Evolutionary conservation across 345 rosid species (phyloP).

Genomic region (Arabidopsis suecica): DNA sequence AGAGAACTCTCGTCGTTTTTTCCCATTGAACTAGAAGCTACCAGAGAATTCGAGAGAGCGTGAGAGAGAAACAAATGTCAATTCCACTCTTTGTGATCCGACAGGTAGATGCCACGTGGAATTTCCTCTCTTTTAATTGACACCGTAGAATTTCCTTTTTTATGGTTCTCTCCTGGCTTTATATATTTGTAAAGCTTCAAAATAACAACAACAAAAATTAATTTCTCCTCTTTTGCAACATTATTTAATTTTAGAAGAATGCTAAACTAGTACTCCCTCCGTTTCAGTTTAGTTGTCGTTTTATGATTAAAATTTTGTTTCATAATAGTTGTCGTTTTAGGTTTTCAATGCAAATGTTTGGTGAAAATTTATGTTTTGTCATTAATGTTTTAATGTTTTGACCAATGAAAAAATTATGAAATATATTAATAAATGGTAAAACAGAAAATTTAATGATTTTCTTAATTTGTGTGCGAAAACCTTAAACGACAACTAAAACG

Average conservation of each 20-base stretch:
- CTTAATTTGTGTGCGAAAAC: no score
- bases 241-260: neutral
- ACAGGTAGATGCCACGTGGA: conserved; percentile 34
- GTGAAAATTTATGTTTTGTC: no score
- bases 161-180: neutral
- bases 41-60: conserved; percentile 11
- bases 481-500: no score
- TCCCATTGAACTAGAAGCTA: neutral
- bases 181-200: no score
- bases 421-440: no score
- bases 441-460: no score
- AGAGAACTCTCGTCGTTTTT: conserved; percentile 7
- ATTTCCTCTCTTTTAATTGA: neutral
- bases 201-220: neutral
- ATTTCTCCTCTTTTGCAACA: neutral
- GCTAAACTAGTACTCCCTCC: neutral
- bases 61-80: neutral
- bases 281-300: no score
- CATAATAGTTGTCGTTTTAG: no score
- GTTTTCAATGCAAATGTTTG: no score
- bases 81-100: neutral
- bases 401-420: no score
- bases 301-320: no score
- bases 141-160: conserved; percentile 17
- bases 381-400: no score